A percentile compares a stretch with the other conserved stretches of the same genome.
Evolutionary conservation across 176 grass and related monocot genomes (phyloP).

Genomic region (Aegilops umbellulata): DNA sequence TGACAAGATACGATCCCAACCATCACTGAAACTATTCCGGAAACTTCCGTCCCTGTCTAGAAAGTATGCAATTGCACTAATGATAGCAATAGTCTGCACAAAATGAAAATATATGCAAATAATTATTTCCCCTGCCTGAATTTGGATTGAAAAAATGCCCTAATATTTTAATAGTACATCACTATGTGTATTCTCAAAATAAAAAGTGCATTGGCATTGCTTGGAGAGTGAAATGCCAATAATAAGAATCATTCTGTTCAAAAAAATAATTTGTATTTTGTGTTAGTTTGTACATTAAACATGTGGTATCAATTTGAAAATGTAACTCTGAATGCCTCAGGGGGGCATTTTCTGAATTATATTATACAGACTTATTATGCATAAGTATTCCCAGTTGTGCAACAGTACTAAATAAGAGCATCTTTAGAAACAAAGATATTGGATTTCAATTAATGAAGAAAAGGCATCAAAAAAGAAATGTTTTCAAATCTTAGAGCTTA

Average conservation of each 20-base stretch:
- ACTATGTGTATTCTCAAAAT: background rate
- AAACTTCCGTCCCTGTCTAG: conserved; percentile 90
- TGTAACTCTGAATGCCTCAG: too few species aligned
- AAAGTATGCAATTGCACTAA: conserved; percentile 80
- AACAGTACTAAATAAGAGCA: background rate
- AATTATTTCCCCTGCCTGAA: background rate
- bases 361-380: too few species aligned
- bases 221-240: conserved; percentile 12
- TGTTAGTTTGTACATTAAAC: too few species aligned
- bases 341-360: too few species aligned
- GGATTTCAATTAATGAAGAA: background rate
- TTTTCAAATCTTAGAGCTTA: conserved; percentile 41
- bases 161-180: background rate
- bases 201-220: background rate
- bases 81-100: conserved; percentile 73
- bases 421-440: background rate
- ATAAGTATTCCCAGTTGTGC: background rate
- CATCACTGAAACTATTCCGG: conserved; percentile 86
- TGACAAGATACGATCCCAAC: conserved; percentile 91
- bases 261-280: too few species aligned
- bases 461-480: background rate
- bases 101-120: background rate
- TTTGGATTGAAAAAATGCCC: background rate
- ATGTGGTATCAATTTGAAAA: background rate
- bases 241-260: background rate